Evolutionary conservation across 1,139 yeast genomes (phyloP).

Genomic region (Kodamaea arcana): DNA sequence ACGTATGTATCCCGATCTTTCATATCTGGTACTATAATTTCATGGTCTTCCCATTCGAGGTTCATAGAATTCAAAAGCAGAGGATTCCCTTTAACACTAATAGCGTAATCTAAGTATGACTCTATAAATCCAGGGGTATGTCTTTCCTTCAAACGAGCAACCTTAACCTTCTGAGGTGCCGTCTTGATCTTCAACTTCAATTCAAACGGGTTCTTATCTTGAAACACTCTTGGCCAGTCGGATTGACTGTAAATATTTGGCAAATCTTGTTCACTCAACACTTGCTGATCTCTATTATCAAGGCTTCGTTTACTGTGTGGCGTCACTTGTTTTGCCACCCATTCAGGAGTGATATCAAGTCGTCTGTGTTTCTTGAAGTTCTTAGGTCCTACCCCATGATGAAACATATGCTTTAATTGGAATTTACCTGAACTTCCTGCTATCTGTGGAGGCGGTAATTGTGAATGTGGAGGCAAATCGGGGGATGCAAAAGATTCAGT

Average conservation of each 20-base stretch:
- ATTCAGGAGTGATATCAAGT: constrained; percentile 44
- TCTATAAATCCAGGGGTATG: constrained; percentile 62
- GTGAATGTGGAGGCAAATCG: too few relatives aligned
- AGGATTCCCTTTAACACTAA: constrained; percentile 42
- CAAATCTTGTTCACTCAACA: constrained; percentile 14
- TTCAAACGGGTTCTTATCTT: constrained; percentile 42
- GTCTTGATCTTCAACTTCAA: constrained; percentile 27
- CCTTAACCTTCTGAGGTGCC: constrained; percentile 16
- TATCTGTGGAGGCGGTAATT: neutral
- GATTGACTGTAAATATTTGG: constrained; percentile 23
- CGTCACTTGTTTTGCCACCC: constrained; percentile 18
- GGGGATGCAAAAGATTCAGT: too few relatives aligned
- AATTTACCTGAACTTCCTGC: constrained; percentile 12
- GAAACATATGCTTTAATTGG: constrained; percentile 46
- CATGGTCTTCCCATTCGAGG: constrained; percentile 53
- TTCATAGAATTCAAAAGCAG: constrained; percentile 35
- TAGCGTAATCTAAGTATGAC: constrained; percentile 58
- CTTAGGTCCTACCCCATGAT: constrained; percentile 44
- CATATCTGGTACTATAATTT: constrained; percentile 64
- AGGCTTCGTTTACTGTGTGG: constrained; percentile 4
- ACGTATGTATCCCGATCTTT: constrained; percentile 70
- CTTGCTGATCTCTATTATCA: constrained; percentile 6
- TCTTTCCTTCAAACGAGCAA: constrained; percentile 53
- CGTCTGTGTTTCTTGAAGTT: constrained; percentile 36
- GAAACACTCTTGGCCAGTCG: constrained; percentile 40